phyloP scores from a whole-genome alignment of 805 yeast genomes.

The Komagataella pseudopastoris region DNA sequence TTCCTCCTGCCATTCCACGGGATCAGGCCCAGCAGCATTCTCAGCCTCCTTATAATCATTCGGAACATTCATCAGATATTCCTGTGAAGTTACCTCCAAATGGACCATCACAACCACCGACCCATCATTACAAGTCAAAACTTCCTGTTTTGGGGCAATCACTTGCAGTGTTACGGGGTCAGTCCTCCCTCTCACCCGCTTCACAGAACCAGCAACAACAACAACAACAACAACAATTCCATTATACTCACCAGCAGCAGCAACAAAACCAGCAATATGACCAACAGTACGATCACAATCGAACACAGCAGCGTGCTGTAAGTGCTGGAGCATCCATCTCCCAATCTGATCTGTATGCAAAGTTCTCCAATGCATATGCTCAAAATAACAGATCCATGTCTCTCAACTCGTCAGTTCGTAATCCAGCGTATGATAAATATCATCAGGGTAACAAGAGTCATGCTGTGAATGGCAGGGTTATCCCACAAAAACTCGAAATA shows the following conservation, averaged over 20 bases:
- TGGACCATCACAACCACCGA: not conserved
- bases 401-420: constrained; percentile 1
- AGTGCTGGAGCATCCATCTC: not conserved
- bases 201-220: constrained; percentile 5
- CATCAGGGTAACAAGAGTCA: constrained; percentile 15
- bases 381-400: constrained; percentile 4
- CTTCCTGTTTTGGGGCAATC: not conserved
- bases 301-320: constrained; percentile 1
- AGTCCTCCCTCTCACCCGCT: not conserved
- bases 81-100: not conserved
- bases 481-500: constrained; percentile 32
- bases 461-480: constrained; percentile 26
- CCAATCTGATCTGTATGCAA: constrained; percentile 3
- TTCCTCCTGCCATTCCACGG: not conserved
- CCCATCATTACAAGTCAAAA: not conserved
- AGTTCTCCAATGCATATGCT: constrained; percentile 4
- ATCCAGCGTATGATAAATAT: constrained; percentile 17
- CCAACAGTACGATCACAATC: constrained; percentile 5
- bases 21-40: not conserved
- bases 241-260: constrained; percentile 7
- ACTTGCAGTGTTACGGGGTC: not conserved
- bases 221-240: constrained; percentile 3
- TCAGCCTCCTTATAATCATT: not conserved
- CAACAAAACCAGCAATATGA: constrained; percentile 5
- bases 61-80: not conserved